Evolutionary conservation across 306 rosid genomes (phyloP), one percentile per base, ranked within the genome.

Genomic region (Parietaria judaica): DNA sequence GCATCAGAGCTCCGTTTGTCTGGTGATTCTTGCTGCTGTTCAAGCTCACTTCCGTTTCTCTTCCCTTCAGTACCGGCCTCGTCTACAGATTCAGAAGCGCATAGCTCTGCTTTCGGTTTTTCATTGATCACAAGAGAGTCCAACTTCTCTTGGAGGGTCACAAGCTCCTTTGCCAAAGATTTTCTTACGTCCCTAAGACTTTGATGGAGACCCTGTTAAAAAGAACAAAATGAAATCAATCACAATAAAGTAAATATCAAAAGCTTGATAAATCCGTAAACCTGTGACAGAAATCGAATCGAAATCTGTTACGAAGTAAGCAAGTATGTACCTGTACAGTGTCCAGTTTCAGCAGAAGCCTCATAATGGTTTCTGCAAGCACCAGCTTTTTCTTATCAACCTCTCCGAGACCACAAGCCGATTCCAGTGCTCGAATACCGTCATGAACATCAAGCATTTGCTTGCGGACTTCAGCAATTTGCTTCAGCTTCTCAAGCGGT

Each of bases 161-260:
- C 81, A 6, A 91, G 96, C 77, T 85, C 96, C 62, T 72, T 91
- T 11, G 91, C 97, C 76, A 91, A 67, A 7, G 97, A 81, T 72
- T 88, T 91, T 61, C 96, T 82, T 8, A 70, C 59, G 59, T 85
- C 97, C 72, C 96, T 87, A 6, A 72, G 57, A 71, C 72, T 79
- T 34, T 91, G 79, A 41, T 68, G 83, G 69, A 91, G 55, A 57
- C 95, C 95, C 97, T 91, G 73, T 66, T 53, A 51, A 35, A 14
- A 6, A 36, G 38, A 66, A 7, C 16, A 60, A 11, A n/a, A 60
- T 54, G 0, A 61, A 65, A 14, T 39, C 7, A 3, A 2, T 13
- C 7, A 14, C 10, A 6, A 11, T 14, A 12, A 5, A n/a, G 6
- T 6, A 63, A 23, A 35, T 6, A 51, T 36, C 3, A 14, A 16